Evolutionary conservation across 768 basidiomycete genomes (phyloP), one percentile per base, ranked within the genome.

Genomic region (Tephrocybe rancida): DNA sequence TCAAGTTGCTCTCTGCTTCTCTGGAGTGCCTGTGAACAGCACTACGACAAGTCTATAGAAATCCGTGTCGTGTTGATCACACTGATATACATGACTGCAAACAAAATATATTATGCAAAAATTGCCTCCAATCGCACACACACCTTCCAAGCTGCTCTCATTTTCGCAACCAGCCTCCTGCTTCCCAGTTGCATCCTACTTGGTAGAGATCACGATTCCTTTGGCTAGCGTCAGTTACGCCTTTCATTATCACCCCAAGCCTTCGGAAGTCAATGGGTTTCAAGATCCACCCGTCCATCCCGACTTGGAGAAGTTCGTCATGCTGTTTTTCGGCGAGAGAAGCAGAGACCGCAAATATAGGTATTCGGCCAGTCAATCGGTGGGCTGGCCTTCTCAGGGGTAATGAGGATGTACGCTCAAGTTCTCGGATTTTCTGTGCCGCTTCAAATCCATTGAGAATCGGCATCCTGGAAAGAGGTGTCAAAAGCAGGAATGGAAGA

Each of bases 251-350:
- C 2, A 67, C 63, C 21, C 76, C 68, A 10, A 92, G 75, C 13
- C 90, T 76, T 56, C 82, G 80, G 68, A 90, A 92, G 65, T 91
- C 85, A 58, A 92, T 84, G 0, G 90, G 92, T 68, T 92, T 92
- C 56, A 92, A 71, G 16, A 91, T 81, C 89, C 89, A 94, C 3
- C 90, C 91, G 64, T 91, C 88, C 65, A 91, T 79, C 35, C 89
- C 84, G 42, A 75, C 67, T 11, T 72, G 64, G 7, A 72, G 67
- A 47, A 91, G 68, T 49, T 85, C 78, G 0, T 75, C 67, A 3
- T 82, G 76, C 61, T 88, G 83, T 16, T 68, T 69, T 58, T 87
- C 86, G 32, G 70, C 64, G 8, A 92, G 72, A 11, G 88, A 89
- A 1, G 90, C 90, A 2, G 88, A 89, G 14, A 94, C 90, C 25